Evolutionary conservation across 1,284 basidiomycete genomes (phyloP).

Genomic region (Ustilago tritici): DNA sequence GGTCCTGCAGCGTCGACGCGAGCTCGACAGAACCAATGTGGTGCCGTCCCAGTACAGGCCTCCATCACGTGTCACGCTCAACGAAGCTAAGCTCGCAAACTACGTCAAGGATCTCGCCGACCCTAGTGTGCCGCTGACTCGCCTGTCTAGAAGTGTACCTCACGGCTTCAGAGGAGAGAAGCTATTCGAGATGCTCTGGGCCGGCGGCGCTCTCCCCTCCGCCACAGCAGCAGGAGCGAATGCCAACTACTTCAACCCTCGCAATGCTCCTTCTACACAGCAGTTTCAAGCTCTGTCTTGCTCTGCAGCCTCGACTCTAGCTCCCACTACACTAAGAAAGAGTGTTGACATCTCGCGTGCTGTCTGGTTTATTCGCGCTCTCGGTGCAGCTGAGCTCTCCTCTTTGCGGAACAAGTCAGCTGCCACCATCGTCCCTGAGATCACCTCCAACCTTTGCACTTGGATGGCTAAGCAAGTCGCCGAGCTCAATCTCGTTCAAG

Average conservation of each 20-base stretch:
- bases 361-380: slow-evolving; percentile 92
- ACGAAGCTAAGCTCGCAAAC: slow-evolving; percentile 85
- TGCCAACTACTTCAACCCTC: slow-evolving; percentile 21
- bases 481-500: slow-evolving; percentile 74
- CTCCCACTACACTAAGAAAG: slow-evolving; percentile 74
- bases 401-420: slow-evolving; percentile 50
- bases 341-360: slow-evolving; percentile 84
- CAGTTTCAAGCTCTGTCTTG: not conserved
- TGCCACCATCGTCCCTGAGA: slow-evolving; percentile 84
- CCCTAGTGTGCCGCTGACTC: slow-evolving; percentile 85
- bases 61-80: slow-evolving; percentile 80
- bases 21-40: slow-evolving; percentile 26
- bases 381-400: slow-evolving; percentile 90
- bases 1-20: slow-evolving; percentile 44
- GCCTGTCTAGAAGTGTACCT: slow-evolving; percentile 87
- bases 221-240: slow-evolving; percentile 11
- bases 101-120: slow-evolving; percentile 94
- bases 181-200: slow-evolving; percentile 86
- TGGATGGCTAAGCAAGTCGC: slow-evolving; percentile 89
- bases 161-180: slow-evolving; percentile 93
- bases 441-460: slow-evolving; percentile 86
- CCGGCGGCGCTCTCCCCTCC: slow-evolving; percentile 58
- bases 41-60: slow-evolving; percentile 40
- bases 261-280: slow-evolving; percentile 11
- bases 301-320: slow-evolving; percentile 9